Conservation (phyloP, 1,284 basidiomycete species). For the Filobasidium uniguttulatum region DNA sequence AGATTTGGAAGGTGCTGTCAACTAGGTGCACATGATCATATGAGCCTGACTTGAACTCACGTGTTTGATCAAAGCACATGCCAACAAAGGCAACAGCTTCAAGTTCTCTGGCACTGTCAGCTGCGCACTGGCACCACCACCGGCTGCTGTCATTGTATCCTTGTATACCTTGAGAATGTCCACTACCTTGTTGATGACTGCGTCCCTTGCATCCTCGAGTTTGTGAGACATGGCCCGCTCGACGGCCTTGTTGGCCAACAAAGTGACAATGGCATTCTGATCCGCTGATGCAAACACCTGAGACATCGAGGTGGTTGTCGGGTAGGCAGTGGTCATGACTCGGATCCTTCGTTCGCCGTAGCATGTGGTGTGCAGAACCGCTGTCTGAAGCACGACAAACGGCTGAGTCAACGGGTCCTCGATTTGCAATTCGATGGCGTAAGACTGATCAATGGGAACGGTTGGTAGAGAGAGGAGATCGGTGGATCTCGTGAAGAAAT, state of each 20-base stretch:
- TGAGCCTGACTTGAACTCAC: conserved; percentile 40
- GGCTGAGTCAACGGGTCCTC: conserved; percentile 88
- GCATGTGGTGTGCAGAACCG: conserved; percentile 89
- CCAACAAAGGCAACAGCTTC: conserved; percentile 80
- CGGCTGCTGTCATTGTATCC: conserved; percentile 87
- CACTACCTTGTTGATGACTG: conserved; percentile 76
- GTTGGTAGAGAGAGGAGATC: conserved; percentile 93
- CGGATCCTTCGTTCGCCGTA: conserved; percentile 92
- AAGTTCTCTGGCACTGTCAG: conserved; percentile 82
- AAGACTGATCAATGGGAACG: conserved; percentile 91
- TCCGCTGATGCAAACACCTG: conserved; percentile 93
- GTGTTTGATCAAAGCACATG: conserved; percentile 85
- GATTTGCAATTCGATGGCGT: conserved; percentile 92
- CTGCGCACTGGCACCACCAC: conserved; percentile 85
- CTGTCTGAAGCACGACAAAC: conserved; percentile 92
- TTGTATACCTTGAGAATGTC: conserved; percentile 89
- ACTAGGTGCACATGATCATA: no score
- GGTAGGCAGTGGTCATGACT: conserved; percentile 82
- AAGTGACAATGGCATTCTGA: conserved; percentile 77
- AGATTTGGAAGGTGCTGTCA: not conserved
- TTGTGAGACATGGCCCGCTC: conserved; percentile 72
- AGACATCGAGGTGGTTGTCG: conserved; percentile 81
- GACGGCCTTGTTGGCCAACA: conserved; percentile 92
- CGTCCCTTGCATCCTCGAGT: conserved; percentile 84
- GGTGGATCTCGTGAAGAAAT: conserved; percentile 97